Percentiles rank a stretch among this genome's conserved stretches.
These are phyloP conservation scores for Chrysochromulina parva DNA, from an alignment of 78 protist species.

Conservation along the genomic window DNA sequence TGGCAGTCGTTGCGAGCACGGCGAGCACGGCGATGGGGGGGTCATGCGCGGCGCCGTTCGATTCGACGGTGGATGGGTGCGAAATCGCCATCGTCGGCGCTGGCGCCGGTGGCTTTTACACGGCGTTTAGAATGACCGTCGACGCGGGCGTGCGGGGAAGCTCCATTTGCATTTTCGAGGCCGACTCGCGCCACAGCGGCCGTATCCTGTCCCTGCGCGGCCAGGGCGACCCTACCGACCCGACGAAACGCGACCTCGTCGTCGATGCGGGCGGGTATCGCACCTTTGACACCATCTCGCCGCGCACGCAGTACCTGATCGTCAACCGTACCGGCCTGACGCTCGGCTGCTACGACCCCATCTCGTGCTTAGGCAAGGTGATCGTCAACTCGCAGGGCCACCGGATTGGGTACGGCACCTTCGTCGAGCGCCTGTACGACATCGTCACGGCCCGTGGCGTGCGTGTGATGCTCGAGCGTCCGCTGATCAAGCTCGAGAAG, in stretches of 20 bases:
- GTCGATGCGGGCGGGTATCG: background rate
- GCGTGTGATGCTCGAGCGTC: background rate
- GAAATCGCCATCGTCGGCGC: background rate
- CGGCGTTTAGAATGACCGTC: background rate
- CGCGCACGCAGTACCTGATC: background rate
- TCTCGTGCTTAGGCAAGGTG: background rate
- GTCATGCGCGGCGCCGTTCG: too few species aligned
- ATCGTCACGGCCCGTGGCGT: too few species aligned
- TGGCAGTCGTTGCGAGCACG: too few species aligned
- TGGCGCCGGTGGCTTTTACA: background rate
- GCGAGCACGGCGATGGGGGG: too few species aligned
- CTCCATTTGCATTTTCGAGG: background rate
- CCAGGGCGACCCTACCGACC: background rate
- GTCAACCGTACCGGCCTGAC: background rate
- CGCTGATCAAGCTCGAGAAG: too few species aligned
- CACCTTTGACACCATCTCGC: constrained; percentile 1
- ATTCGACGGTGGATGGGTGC: background rate
- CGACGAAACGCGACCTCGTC: too few species aligned
- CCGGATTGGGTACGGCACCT: background rate
- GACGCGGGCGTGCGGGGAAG: background rate
- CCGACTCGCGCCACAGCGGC: background rate
- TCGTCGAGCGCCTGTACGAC: background rate
- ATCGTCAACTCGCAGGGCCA: background rate
- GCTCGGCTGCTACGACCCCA: background rate
- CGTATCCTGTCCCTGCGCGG: background rate